Conservation (phyloP, 495 filamentous ascomycete genomes). For the Hypomontagnella monticulosa region DNA sequence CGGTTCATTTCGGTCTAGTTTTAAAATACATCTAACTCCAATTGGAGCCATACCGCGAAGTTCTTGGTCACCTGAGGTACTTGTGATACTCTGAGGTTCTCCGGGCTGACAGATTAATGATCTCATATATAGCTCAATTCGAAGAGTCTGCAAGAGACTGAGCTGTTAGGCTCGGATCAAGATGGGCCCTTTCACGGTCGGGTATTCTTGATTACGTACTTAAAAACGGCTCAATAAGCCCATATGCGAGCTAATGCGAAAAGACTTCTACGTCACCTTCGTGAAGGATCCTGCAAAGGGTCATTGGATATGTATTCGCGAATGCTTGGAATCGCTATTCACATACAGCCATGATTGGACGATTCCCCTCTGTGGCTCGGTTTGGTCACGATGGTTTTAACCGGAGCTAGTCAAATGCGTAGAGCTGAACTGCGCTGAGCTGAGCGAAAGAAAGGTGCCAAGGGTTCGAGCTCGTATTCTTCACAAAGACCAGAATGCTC, state of each 20-base stretch:
- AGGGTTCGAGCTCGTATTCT: constrained; percentile 21
- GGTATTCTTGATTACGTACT: neutral
- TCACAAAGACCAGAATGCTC: neutral
- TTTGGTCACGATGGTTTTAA: constrained; percentile 24
- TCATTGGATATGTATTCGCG: constrained; percentile 9
- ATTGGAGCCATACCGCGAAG: constrained; percentile 6
- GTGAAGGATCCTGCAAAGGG: neutral
- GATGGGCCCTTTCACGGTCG: neutral
- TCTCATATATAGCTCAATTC: constrained; percentile 14
- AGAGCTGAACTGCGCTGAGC: constrained; percentile 7
- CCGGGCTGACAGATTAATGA: constrained; percentile 21
- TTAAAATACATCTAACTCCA: neutral
- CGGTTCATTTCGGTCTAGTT: neutral
- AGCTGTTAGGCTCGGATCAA: neutral
- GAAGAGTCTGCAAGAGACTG: constrained; percentile 3
- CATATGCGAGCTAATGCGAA: constrained; percentile 17
- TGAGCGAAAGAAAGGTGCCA: neutral
- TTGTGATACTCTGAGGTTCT: neutral
- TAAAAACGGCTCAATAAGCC: constrained; percentile 19
- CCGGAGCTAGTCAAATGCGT: constrained; percentile 13
- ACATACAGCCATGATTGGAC: neutral
- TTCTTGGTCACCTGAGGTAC: constrained; percentile 9
- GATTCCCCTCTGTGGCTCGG: neutral
- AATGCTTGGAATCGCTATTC: neutral
- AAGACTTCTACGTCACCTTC: neutral